Evolutionary conservation across 495 filamentous ascomycete species (phyloP).

Genomic region (Tuber microsphaerosporum): DNA sequence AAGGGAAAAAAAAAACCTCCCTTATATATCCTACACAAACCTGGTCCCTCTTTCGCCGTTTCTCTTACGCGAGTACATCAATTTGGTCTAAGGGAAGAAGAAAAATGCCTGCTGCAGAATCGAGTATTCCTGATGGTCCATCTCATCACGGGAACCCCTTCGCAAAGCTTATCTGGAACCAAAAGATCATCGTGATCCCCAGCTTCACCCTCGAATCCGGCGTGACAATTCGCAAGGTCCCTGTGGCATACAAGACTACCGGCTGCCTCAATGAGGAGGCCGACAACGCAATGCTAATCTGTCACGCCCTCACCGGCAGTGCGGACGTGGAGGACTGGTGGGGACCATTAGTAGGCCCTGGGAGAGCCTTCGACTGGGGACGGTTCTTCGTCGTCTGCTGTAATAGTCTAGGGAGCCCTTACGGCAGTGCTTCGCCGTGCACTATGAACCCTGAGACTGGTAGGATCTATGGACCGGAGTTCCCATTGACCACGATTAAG

Average conservation of each 20-base stretch:
- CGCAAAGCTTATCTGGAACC: constrained; percentile 73
- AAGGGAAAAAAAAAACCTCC: neutral
- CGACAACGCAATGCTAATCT: constrained; percentile 94
- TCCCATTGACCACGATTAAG: constrained; percentile 86
- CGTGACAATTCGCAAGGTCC: constrained; percentile 76
- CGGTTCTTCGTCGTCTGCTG: constrained; percentile 92
- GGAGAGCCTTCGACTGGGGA: constrained; percentile 83
- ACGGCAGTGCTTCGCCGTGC: constrained; percentile 91
- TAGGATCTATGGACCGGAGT: constrained; percentile 80
- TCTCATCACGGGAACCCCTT: constrained; percentile 65
- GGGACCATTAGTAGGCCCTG: constrained; percentile 84
- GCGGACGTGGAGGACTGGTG: constrained; percentile 97
- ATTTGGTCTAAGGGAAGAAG: neutral
- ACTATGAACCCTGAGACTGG: constrained; percentile 69
- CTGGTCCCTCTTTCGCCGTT: neutral
- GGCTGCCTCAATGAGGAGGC: constrained; percentile 65
- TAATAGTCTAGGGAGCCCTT: constrained; percentile 93
- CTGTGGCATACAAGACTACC: constrained; percentile 82
- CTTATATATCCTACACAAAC: neutral
- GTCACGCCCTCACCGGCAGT: constrained; percentile 91
- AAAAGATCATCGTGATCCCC: constrained; percentile 76
- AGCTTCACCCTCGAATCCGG: constrained; percentile 92
- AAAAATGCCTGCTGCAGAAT: neutral
- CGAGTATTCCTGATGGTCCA: neutral
- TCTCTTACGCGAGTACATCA: neutral